These are phyloP conservation scores for Apiotrichum domesticum DNA, from an alignment of 1,284 basidiomycete species.

Conservation along the genomic window DNA sequence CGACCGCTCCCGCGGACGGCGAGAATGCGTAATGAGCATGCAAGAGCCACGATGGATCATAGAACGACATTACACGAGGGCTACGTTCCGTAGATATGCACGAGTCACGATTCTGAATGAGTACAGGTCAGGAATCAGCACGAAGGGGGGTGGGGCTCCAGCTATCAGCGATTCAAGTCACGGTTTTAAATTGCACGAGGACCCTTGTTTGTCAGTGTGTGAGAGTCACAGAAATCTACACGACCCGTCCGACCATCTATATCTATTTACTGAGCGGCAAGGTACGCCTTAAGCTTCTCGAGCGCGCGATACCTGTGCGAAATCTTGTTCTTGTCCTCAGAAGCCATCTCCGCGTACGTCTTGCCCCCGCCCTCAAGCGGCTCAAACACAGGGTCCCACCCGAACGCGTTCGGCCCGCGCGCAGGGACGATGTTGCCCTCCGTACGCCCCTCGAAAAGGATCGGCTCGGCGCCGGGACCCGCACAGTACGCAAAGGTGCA, in stretches of 20 bases:
- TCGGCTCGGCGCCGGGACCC: conserved; percentile 65
- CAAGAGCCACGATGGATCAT: too few species aligned
- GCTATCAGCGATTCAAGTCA: too few species aligned
- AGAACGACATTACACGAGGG: too few species aligned
- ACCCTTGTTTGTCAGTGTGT: too few species aligned
- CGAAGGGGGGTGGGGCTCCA: too few species aligned
- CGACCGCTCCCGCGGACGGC: too few species aligned
- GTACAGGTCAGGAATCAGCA: too few species aligned
- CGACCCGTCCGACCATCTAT: not conserved
- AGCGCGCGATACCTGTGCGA: conserved; percentile 87
- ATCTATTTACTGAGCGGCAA: conserved; percentile 42
- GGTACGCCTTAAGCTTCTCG: conserved; percentile 67
- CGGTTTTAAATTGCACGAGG: too few species aligned
- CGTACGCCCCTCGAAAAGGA: conserved; percentile 89
- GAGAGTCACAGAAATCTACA: too few species aligned
- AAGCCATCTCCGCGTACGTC: conserved; percentile 85
- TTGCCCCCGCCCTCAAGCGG: conserved; percentile 52
- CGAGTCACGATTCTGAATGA: too few species aligned
- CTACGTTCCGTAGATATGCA: too few species aligned
- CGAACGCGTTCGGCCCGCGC: conserved; percentile 66
- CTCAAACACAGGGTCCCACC: conserved; percentile 94
- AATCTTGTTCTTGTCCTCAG: conserved; percentile 75
- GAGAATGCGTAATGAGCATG: too few species aligned
- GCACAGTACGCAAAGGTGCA: conserved; percentile 94
- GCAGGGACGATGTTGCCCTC: conserved; percentile 82